Evolutionary conservation across 2,329 filamentous ascomycete species (phyloP), one percentile per base, ranked within the genome.

Genomic region (Trichophyton schoenleinii): DNA sequence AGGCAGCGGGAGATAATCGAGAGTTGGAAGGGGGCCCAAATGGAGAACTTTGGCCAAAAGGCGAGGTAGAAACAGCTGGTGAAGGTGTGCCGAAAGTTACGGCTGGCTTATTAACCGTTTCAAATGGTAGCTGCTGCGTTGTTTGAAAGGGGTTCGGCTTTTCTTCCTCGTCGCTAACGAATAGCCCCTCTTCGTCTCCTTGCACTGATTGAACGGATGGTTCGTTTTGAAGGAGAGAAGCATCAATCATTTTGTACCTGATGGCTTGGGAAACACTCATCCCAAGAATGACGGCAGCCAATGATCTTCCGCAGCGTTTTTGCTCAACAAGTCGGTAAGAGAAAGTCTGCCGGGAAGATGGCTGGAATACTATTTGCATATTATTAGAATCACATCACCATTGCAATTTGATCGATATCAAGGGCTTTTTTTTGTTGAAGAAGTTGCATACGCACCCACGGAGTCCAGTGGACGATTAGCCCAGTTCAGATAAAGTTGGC

Each of bases 201-300:
- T 67, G 68, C 53, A 71, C 67, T 36, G 69, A 66, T 58, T 71
- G 66, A 38, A 65, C 63, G 15, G 63, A 60, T 59, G 64, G 53
- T 62, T 65, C 65, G 59, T 70, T 68, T 53, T 67, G 63, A 25
- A 78, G 67, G 15, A 72, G 69, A 25, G 69, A 70, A 7, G 72
- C 71, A n/a, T 79, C 75, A 48, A 84, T 71, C 72, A 82, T 75
- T 7, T 78, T 79, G 52, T 76, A 70, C 15, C 69, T 72, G 48
- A 74, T 75, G 18, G 83, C 81, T 66, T 80, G 75, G 52, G 73
- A 72, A 53, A 84, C 77, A 52, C 72, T 78, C 68, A 83, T 72
- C 13, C 83, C 83, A 66, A 80, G 77, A 60, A 85, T 80, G 31
- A 86, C 71, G 7, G 83, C 80, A 22, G 79, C 78, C n/a, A 83